A percentile compares a stretch with the other conserved stretches of the same genome.
Evolutionary conservation across 345 rosid species (phyloP).

Genomic region (Chamaenerion angustifolium): DNA sequence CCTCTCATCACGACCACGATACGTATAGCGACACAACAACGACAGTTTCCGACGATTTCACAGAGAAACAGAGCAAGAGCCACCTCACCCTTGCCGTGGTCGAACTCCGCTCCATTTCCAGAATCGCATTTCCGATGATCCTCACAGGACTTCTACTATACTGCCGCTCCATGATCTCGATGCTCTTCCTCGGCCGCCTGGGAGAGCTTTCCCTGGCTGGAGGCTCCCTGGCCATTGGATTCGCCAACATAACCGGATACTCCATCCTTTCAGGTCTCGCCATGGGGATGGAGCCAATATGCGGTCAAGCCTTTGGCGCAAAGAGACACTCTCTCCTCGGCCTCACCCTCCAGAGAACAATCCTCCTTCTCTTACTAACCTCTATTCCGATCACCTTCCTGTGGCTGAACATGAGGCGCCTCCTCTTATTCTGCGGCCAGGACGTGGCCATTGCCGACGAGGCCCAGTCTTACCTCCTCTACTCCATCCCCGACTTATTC

Average conservation of each 20-base stretch:
- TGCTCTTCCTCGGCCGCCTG: constrained; percentile 60
- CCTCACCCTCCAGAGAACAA: constrained; percentile 49
- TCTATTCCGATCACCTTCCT: constrained; percentile 56
- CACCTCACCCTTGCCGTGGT: constrained; percentile 17
- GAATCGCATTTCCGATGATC: constrained; percentile 57
- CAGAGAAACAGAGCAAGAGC: background rate
- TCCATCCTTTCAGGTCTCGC: constrained; percentile 81
- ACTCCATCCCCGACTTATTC: constrained; percentile 73
- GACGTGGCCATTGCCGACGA: constrained; percentile 38
- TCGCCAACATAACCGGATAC: constrained; percentile 85
- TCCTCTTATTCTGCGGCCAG: constrained; percentile 48
- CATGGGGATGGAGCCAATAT: constrained; percentile 86
- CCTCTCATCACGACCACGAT: background rate
- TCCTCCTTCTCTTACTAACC: constrained; percentile 38
- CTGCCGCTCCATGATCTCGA: constrained; percentile 73
- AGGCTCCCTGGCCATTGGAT: constrained; percentile 74
- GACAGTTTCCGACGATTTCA: too few species aligned
- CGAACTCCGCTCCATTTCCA: constrained; percentile 39
- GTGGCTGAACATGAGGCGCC: constrained; percentile 62
- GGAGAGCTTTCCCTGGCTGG: constrained; percentile 68
- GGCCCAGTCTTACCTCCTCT: constrained; percentile 53
- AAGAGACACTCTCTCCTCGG: constrained; percentile 36
- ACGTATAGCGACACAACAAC: background rate
- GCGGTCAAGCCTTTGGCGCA: constrained; percentile 88
- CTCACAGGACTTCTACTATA: constrained; percentile 64